Evolutionary conservation across 1,139 yeast genomes (phyloP).

Genomic region (Kodamaea sp.): DNA sequence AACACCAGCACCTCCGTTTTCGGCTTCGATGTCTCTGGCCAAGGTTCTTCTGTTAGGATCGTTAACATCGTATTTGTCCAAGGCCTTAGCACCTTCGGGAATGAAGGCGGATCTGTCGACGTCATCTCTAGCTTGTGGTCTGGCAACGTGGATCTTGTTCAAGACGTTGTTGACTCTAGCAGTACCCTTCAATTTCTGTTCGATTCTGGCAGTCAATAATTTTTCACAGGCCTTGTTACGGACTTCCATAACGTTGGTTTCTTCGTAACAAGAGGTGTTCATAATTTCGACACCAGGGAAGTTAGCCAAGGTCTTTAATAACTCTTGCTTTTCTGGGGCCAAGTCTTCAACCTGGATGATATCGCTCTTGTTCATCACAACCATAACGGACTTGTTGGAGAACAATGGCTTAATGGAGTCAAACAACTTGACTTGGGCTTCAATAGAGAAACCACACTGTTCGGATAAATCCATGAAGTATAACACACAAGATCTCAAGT

Average conservation of each 20-base stretch:
- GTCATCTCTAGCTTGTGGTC: constrained; percentile 88
- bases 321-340: constrained; percentile 70
- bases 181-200: constrained; percentile 92
- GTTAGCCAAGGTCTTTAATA: constrained; percentile 61
- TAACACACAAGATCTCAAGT: constrained; percentile 90
- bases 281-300: constrained; percentile 87
- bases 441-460: constrained; percentile 97
- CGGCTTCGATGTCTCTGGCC: constrained; percentile 87
- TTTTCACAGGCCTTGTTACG: constrained; percentile 98
- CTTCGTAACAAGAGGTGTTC: constrained; percentile 91
- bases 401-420: constrained; percentile 95
- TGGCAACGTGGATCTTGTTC: constrained; percentile 93
- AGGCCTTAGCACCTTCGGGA: constrained; percentile 67
- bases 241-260: constrained; percentile 93
- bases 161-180: constrained; percentile 86
- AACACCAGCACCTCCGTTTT: constrained; percentile 99
- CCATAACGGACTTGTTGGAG: constrained; percentile 94
- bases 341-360: constrained; percentile 84
- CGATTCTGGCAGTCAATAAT: constrained; percentile 91
- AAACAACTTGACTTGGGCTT: constrained; percentile 95
- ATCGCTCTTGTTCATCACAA: constrained; percentile 94
- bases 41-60: constrained; percentile 83
- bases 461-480: constrained; percentile 98
- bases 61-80: constrained; percentile 68
- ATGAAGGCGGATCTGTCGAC: constrained; percentile 74